These are phyloP conservation scores for Coemansia javaensis DNA, from an alignment of 192 early-diverging fungal species.

Conservation along the genomic window DNA sequence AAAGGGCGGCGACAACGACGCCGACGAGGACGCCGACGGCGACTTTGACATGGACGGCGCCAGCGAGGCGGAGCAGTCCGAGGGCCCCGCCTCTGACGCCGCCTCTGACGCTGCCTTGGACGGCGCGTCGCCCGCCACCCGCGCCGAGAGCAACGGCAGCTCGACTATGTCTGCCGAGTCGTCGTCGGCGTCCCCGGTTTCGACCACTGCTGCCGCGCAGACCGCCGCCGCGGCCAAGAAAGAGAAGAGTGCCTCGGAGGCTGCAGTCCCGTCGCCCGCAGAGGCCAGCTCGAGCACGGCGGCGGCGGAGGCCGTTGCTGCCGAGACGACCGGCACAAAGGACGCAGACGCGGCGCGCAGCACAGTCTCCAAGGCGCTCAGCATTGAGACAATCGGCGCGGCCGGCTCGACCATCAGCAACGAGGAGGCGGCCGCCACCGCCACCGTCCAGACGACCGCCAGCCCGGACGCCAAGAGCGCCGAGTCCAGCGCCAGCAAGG, in stretches of 20 bases:
- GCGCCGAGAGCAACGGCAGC: too few species aligned
- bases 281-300: too few species aligned
- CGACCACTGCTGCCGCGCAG: constrained; percentile 3
- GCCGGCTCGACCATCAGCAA: neutral
- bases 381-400: constrained; percentile 32
- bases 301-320: constrained; percentile 1
- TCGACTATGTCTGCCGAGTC: neutral
- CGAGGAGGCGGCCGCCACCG: neutral
- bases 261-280: too few species aligned
- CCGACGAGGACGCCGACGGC: constrained; percentile 16
- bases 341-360: too few species aligned
- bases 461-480: neutral
- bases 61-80: constrained; percentile 1
- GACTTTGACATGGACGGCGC: constrained; percentile 6
- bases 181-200: constrained; percentile 1
- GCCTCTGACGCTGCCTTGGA: too few species aligned
- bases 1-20: constrained; percentile 15
- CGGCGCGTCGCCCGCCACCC: too few species aligned
- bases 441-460: neutral
- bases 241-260: too few species aligned
- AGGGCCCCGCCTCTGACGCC: neutral
- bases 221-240: too few species aligned
- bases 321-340: neutral
- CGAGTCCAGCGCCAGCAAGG: neutral
- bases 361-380: constrained; percentile 20